Evolutionary conservation across 2,329 filamentous ascomycete genomes (phyloP).

Genomic region (Ophiostoma sp.): DNA sequence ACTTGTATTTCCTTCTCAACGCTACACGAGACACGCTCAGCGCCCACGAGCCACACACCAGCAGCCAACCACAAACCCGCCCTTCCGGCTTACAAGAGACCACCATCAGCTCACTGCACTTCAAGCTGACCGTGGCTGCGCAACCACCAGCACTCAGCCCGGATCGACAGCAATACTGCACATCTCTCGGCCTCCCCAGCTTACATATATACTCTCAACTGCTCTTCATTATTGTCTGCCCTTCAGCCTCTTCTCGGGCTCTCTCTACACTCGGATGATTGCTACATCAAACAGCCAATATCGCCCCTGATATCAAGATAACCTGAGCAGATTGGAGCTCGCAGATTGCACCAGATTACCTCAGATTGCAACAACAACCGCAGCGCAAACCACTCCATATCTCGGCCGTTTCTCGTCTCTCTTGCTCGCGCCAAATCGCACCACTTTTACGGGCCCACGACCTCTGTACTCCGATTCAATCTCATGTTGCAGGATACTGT

Average conservation of each 20-base stretch:
- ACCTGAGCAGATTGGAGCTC: neutral
- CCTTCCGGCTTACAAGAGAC: slow-evolving; percentile 8
- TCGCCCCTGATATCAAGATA: neutral
- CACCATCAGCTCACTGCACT: slow-evolving; percentile 2
- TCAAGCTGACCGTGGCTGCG: slow-evolving; percentile 9
- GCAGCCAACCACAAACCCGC: neutral
- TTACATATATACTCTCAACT: neutral
- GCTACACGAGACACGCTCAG: neutral
- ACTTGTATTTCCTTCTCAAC: neutral
- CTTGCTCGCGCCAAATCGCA: slow-evolving; percentile 9
- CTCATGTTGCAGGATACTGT: slow-evolving; percentile 21
- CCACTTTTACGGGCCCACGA: slow-evolving; percentile 17
- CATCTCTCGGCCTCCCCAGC: neutral
- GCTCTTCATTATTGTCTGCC: neutral
- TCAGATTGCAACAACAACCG: neutral
- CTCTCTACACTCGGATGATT: neutral
- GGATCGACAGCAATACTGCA: neutral
- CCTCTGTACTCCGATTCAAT: neutral
- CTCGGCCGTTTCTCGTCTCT: slow-evolving; percentile 8
- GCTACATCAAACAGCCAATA: neutral
- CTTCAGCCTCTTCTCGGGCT: neutral
- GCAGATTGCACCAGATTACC: neutral
- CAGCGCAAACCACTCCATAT: slow-evolving; percentile 14
- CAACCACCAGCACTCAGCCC: neutral
- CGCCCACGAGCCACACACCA: neutral